Base-by-base conservation (phyloP, 2,329 filamentous ascomycete species). In the Beauveria sp. region DNA sequence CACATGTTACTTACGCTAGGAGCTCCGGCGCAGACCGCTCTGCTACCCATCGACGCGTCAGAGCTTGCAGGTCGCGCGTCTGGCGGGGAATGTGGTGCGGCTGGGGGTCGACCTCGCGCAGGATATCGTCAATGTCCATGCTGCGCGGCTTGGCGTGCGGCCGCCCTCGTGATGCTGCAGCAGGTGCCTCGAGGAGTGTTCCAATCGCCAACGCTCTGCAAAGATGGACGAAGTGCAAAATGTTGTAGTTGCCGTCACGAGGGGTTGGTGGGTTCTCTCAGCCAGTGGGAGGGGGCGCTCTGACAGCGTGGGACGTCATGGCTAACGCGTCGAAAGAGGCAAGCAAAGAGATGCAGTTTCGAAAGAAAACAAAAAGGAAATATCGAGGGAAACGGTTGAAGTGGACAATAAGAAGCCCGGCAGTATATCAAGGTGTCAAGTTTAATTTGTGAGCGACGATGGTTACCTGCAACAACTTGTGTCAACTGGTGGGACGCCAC, bases 1-100 rank as follows among this genome's bases (percentile, higher is more conserved):
- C 20, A 46, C 34, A 45, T n/a, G 26, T 53, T 22, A 68, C 79
- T 76, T 86, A 98, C 76, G 87, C 84, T 45, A 98, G 79, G n/a
- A 99, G 80, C 75, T 97, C 93, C 2, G 93, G 91, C 50, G 91
- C 88, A 62, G 89, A 90, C 67, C 95, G 86, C 75, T 99, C 96
- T 49, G 93, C 91, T 50, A 97, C 85, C 93, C 93, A 99, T 69
- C 88, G 89, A 69, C 93, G 88, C 67, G 93, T 97, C 67, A 99
- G 79, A 59, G 90, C 86, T 74, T 97, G 92, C 67, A 98, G 82
- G 75, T 98, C 93, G 69, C 86, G 82, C 48, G 82, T 87, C 68
- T 85, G 83, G 57, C 77, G 76, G 3, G 85, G 83, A 20, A 84
- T 74, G 42, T 78, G 73, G 66, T 84, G 77, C 60, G 77, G 75